Evolutionary conservation across 2,329 filamentous ascomycete genomes (phyloP).

Genomic region (Polychaeton citri): DNA sequence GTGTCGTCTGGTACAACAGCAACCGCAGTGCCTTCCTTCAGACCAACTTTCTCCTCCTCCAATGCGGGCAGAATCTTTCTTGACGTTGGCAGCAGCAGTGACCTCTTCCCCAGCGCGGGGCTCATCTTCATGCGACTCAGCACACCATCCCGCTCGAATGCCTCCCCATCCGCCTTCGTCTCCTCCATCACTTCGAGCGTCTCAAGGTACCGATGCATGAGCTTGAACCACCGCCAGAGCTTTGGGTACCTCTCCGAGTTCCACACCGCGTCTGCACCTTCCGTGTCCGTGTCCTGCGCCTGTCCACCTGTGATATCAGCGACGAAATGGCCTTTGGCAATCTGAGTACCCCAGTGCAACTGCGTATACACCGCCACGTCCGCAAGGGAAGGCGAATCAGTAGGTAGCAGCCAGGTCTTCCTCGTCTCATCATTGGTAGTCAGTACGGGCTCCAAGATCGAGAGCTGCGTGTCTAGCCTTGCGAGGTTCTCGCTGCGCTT

Average conservation of each 20-base stretch:
- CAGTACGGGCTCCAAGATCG: constrained; percentile 24
- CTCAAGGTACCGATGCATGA: constrained; percentile 20
- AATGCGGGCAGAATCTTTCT: constrained; percentile 14
- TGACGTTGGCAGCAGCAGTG: constrained; percentile 19
- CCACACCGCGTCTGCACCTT: constrained; percentile 18
- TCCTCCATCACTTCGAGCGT: constrained; percentile 17
- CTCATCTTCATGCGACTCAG: constrained; percentile 15
- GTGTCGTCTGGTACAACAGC: constrained; percentile 28
- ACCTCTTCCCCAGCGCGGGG: constrained; percentile 10
- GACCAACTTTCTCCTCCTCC: constrained; percentile 15
- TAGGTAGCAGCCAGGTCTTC: constrained; percentile 23
- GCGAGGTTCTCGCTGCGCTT: constrained; percentile 26
- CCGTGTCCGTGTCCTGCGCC: constrained; percentile 15
- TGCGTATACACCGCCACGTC: constrained; percentile 28
- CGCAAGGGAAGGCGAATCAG: constrained; percentile 20
- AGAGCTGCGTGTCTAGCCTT: constrained; percentile 24
- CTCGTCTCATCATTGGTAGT: constrained; percentile 9
- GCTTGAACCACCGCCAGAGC: constrained; percentile 23
- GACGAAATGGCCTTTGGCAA: constrained; percentile 22
- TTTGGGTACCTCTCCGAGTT: constrained; percentile 25
- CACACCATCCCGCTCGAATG: constrained; percentile 5
- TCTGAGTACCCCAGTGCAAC: constrained; percentile 25
- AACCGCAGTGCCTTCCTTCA: constrained; percentile 19
- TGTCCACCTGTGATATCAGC: constrained; percentile 24
- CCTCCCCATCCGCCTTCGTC: constrained; percentile 7